Evolutionary conservation across 306 rosid genomes (phyloP), one percentile per base, ranked within the genome.

Genomic region (Argentina anserina): DNA sequence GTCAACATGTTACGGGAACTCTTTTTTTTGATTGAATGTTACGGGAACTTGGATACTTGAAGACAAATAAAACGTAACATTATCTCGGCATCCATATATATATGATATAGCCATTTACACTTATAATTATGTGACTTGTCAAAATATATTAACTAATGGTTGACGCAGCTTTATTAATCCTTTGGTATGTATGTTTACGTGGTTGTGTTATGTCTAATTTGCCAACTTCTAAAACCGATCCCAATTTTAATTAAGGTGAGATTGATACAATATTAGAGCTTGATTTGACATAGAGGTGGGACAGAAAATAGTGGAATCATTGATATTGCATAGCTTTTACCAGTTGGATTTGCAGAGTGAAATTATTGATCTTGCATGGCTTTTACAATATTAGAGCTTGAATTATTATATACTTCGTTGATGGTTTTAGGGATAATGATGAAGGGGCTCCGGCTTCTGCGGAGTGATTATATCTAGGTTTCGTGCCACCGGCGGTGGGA

Each of bases 31-130:
- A 5, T 34, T 20, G 26, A 67, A 42, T 53, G 29, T 67, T 69
- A 37, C 4, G 10, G 7, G 7, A 47, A 68, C 12, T 20, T 29
- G 17, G 42, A 67, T 31, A 14, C 41, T 33, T 34, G 14, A 61
- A 61, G 67, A 33, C 66, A 6, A 31, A 60, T 31, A 33, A 20
- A 59, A 59, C 31, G 21, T 12, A 4, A 11, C 34, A 14, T 33
- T 23, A 39, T 39, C 21, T 65, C 80, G 71, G 10, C 66, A 36
- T 70, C 79, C 37, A 7, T 28, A 28, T 26, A 23, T 23, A 73
- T 62, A 61, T 50, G 81, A 67, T 58, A 67, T 65, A 74, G 47
- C 59, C 70, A 65, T 37, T 65, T 29, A 65, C 70, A 65, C 43
- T 65, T 29, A 20, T 20, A 55, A 70, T 76, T 36, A 36, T 47